Evolutionary conservation across 345 rosid genomes (phyloP).

Genomic region (Schrenkiella parvula): DNA sequence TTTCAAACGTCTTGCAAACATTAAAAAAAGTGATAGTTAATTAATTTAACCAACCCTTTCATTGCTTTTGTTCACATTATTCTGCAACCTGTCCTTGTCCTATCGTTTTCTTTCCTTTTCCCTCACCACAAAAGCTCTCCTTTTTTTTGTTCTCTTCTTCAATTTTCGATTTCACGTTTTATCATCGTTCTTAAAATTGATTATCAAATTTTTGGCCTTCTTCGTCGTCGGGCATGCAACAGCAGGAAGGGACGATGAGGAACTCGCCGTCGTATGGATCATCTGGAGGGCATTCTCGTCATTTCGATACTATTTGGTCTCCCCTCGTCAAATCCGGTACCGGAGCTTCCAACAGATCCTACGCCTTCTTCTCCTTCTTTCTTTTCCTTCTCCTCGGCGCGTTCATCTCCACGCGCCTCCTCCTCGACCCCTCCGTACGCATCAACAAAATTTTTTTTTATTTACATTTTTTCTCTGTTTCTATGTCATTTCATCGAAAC

Average conservation of each 20-base stretch:
- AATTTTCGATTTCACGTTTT: too few species aligned
- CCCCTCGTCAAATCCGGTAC: constrained; percentile 42
- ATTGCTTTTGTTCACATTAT: constrained; percentile 23
- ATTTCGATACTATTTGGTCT: constrained; percentile 41
- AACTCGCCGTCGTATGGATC: constrained; percentile 10
- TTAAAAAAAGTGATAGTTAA: background rate
- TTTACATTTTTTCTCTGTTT: background rate
- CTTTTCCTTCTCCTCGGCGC: constrained; percentile 66
- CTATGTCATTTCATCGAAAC: background rate
- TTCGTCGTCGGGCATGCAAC: constrained; percentile 21
- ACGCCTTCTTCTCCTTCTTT: constrained; percentile 39
- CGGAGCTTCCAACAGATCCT: constrained; percentile 33
- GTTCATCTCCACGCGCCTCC: constrained; percentile 56
- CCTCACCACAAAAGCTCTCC: background rate
- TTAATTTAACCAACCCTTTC: background rate
- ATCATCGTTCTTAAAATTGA: background rate
- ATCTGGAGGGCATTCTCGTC: constrained; percentile 33
- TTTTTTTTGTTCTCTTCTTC: background rate
- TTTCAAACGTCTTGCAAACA: constrained; percentile 5
- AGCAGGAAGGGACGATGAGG: constrained; percentile 25
- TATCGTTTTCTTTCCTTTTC: background rate
- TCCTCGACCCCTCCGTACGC: constrained; percentile 49
- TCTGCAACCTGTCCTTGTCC: constrained; percentile 11
- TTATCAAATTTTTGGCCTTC: background rate
- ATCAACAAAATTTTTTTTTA: too few species aligned